Conservation (phyloP, 768 basidiomycete species). For the Mycena galopus region DNA sequence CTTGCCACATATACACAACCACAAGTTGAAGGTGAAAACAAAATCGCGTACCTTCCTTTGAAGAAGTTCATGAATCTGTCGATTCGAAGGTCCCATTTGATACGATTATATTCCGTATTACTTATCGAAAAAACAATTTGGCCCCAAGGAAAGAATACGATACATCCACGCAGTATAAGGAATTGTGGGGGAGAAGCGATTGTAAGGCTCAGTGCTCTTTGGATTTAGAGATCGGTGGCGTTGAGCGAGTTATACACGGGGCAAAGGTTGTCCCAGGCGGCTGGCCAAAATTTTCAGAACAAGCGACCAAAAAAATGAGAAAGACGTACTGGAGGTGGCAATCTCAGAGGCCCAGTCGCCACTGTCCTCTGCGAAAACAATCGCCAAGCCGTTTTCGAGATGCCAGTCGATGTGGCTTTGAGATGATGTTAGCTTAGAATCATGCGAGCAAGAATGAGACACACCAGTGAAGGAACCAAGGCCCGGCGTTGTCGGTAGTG, state of each 20-base stretch:
- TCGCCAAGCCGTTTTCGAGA: slow-evolving; percentile 57
- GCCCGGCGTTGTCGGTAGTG: slow-evolving; percentile 64
- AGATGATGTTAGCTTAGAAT: not conserved
- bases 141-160: too few relatives aligned
- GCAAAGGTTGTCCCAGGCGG: slow-evolving; percentile 3
- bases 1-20: too few relatives aligned
- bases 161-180: too few relatives aligned
- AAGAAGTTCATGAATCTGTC: too few relatives aligned
- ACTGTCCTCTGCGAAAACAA: slow-evolving; percentile 56
- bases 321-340: not conserved
- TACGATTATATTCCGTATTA: too few relatives aligned
- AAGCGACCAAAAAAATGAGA: not conserved
- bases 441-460: not conserved
- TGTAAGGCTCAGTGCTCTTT: too few relatives aligned
- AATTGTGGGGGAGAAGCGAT: too few relatives aligned
- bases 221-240: not conserved
- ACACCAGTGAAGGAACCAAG: slow-evolving; percentile 61
- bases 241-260: not conserved
- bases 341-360: slow-evolving; percentile 9
- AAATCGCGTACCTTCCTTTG: too few relatives aligned
- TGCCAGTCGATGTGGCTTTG: slow-evolving; percentile 65
- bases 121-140: too few relatives aligned
- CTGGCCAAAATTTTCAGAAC: not conserved
- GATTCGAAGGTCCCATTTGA: too few relatives aligned
- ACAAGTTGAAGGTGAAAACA: too few relatives aligned